Percentiles rank a stretch among this genome's conserved stretches.
Conservation (phyloP, 177 flowering plant genomes). For the Telopea speciosissima region DNA sequence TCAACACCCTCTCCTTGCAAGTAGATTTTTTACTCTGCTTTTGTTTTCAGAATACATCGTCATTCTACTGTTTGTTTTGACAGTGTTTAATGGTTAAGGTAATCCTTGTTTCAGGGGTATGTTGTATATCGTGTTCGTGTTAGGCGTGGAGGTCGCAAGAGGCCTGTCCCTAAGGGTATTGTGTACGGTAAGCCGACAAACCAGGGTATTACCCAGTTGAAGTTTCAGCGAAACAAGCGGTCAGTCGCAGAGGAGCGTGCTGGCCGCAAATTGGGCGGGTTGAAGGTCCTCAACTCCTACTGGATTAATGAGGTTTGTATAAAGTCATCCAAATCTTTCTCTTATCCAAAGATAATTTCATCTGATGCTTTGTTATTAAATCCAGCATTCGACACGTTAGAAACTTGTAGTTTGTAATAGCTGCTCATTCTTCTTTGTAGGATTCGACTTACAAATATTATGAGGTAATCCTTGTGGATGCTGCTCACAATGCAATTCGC, state of each 20-base stretch:
- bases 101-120: slow-evolving; percentile 23
- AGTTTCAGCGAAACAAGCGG: slow-evolving; percentile 48
- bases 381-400: no score
- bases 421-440: slow-evolving; percentile 10
- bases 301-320: slow-evolving; percentile 43
- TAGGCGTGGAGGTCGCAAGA: slow-evolving; percentile 50
- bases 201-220: slow-evolving; percentile 49
- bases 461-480: slow-evolving; percentile 54
- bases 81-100: neutral
- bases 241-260: slow-evolving; percentile 51
- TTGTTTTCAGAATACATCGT: no score
- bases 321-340: neutral
- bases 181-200: slow-evolving; percentile 49
- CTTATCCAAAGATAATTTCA: neutral
- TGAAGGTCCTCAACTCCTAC: slow-evolving; percentile 47
- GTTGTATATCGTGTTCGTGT: slow-evolving; percentile 45
- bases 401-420: neutral
- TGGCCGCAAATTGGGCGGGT: slow-evolving; percentile 44
- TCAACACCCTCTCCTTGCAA: no score
- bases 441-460: slow-evolving; percentile 46
- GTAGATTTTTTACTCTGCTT: neutral
- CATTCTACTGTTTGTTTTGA: neutral
- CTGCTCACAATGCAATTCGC: slow-evolving; percentile 54
- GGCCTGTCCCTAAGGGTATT: slow-evolving; percentile 54
- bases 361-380: neutral